Evolutionary conservation across 2,329 filamentous ascomycete genomes (phyloP).

Genomic region (Ascochyta lentis): DNA sequence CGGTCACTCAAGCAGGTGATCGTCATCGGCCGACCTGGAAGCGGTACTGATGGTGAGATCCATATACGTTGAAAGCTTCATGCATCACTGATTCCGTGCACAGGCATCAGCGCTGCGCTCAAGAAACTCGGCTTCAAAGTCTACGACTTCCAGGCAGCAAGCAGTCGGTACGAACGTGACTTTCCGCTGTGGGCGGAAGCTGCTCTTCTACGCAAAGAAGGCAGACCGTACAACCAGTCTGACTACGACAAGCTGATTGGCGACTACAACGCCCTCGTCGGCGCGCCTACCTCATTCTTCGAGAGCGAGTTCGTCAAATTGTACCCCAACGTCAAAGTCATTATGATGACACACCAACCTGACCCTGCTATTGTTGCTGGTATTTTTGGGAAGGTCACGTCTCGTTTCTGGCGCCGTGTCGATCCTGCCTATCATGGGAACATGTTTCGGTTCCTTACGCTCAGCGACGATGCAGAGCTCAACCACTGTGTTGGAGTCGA

Average conservation of each 20-base stretch:
- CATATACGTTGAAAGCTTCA: no score
- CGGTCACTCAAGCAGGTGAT: constrained; percentile 40
- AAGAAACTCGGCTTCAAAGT: constrained; percentile 37
- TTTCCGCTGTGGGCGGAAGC: constrained; percentile 46
- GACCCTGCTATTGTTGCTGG: neutral
- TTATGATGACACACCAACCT: constrained; percentile 18
- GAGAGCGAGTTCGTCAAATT: constrained; percentile 24
- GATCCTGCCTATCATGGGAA: constrained; percentile 7
- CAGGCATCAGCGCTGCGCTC: constrained; percentile 42
- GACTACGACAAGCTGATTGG: constrained; percentile 44
- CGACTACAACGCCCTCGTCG: constrained; percentile 35
- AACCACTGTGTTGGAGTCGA: constrained; percentile 3
- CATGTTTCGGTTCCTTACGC: neutral
- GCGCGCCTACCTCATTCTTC: constrained; percentile 20
- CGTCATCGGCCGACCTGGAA: constrained; percentile 43
- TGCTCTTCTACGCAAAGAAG: constrained; percentile 39
- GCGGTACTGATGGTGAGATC: constrained; percentile 41
- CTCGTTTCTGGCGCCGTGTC: constrained; percentile 2
- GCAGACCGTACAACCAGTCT: constrained; percentile 41
- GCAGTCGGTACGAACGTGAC: constrained; percentile 40
- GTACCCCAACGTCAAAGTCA: constrained; percentile 28
- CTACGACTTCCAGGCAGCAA: constrained; percentile 48
- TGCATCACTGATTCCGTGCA: neutral
- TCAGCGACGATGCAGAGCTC: neutral
- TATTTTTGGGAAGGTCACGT: neutral